These are phyloP conservation scores for Boletus rubescentipes DNA, from an alignment of 768 basidiomycete species.

Conservation along the genomic window DNA sequence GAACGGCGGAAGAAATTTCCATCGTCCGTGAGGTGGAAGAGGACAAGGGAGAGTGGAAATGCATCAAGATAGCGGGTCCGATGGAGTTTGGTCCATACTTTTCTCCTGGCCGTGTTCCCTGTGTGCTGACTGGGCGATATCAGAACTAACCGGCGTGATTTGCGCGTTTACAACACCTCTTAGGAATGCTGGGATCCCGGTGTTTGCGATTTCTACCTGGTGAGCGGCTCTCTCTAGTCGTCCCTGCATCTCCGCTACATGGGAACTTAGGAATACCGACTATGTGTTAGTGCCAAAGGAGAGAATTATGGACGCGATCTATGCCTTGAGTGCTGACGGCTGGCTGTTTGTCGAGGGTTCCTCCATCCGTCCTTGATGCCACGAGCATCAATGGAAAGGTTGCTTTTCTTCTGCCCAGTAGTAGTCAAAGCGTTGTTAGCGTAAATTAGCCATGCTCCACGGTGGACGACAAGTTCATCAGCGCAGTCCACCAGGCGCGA, in stretches of 20 bases:
- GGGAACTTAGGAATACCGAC: conserved; percentile 59
- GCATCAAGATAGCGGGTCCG: conserved; percentile 62
- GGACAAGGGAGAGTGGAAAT: conserved; percentile 49
- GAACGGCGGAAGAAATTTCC: conserved; percentile 61
- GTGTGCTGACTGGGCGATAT: conserved; percentile 3
- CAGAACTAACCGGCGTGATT: conserved; percentile 60
- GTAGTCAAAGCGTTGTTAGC: no score
- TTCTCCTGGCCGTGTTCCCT: background rate
- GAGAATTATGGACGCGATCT: conserved; percentile 40
- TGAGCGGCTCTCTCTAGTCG: conserved; percentile 25
- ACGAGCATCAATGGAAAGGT: background rate
- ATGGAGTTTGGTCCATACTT: conserved; percentile 57
- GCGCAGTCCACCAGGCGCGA: conserved; percentile 10
- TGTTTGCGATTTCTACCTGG: conserved; percentile 68
- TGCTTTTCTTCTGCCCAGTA: no score
- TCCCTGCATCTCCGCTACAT: background rate
- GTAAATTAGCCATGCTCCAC: no score
- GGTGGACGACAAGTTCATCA: background rate
- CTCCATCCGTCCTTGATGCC: conserved; percentile 4
- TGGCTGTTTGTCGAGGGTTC: conserved; percentile 39
- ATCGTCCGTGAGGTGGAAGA: conserved; percentile 48
- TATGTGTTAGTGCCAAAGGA: conserved; percentile 56
- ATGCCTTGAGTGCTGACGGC: conserved; percentile 46
- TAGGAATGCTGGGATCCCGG: conserved; percentile 47
- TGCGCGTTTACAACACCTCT: conserved; percentile 54